Conservation (phyloP, 805 yeast species). For the Saccharomyces paradoxus region DNA sequence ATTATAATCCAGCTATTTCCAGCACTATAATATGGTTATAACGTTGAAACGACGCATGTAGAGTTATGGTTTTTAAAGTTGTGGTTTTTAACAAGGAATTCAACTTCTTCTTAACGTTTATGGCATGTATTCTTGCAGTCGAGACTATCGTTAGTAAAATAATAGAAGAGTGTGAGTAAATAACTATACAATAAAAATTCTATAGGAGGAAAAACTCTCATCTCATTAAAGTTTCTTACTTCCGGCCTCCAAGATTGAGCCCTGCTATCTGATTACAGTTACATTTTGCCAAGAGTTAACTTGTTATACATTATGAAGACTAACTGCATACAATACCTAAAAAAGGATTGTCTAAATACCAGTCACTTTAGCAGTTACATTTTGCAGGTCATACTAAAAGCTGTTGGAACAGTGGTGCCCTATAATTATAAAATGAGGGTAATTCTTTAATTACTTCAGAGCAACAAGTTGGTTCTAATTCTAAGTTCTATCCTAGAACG, state of each 20-base stretch:
- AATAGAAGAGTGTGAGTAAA: background rate
- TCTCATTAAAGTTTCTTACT: background rate
- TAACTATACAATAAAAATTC: no score
- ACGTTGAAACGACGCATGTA: background rate
- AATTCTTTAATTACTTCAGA: no score
- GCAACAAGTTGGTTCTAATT: no score
- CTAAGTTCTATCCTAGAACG: no score
- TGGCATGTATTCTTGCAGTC: background rate
- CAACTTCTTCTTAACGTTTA: no score
- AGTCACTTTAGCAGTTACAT: no score
- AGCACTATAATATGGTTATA: slow-evolving; percentile 23
- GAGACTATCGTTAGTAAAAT: background rate
- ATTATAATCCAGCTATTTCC: slow-evolving; percentile 34
- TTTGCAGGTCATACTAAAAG: background rate
- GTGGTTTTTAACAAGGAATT: no score
- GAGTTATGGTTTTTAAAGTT: background rate
- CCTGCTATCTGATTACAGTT: background rate
- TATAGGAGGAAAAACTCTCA: no score
- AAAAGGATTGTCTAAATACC: background rate
- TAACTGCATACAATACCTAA: no score
- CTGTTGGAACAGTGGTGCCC: background rate
- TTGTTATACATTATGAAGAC: no score
- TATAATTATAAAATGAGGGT: no score
- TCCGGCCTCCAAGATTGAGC: background rate
- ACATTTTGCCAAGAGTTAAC: background rate